phyloP scores from a whole-genome alignment of 129 eudicot species.

The Artemisia argyi region DNA sequence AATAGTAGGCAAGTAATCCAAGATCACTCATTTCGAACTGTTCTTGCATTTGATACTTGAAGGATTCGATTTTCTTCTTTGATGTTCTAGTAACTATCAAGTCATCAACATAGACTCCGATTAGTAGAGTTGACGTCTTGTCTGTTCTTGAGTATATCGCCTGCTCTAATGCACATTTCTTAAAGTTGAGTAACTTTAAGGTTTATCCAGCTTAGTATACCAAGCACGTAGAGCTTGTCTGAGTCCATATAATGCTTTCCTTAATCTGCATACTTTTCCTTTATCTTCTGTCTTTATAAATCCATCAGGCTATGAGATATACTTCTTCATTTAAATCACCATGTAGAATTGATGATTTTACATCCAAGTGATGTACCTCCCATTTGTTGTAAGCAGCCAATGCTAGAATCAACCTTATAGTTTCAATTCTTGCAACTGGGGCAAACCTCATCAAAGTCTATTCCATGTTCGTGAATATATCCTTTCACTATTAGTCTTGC shows the following conservation, averaged over 20 bases:
- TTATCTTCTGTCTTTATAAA: no score
- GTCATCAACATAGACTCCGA: background rate
- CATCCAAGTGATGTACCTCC: background rate
- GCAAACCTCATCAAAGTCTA: background rate
- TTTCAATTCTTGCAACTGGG: background rate
- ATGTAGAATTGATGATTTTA: no score
- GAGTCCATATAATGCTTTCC: background rate
- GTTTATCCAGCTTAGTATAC: background rate
- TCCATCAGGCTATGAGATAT: no score
- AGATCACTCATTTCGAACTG: no score
- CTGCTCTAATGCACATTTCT: background rate
- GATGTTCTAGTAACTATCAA: no score
- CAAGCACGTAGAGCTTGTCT: background rate
- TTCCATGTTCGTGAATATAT: background rate
- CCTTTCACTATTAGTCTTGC: background rate
- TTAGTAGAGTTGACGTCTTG: no score
- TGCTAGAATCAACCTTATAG: background rate
- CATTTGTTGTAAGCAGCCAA: background rate
- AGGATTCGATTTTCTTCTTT: no score
- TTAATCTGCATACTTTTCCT: no score
- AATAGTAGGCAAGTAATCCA: no score
- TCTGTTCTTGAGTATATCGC: background rate
- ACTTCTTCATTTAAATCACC: no score
- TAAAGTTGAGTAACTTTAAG: background rate
- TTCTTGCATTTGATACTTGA: no score